These are phyloP conservation scores for Umbilicus rupestris DNA, from an alignment of 164 flowering plant genomes.

Conservation along the genomic window DNA sequence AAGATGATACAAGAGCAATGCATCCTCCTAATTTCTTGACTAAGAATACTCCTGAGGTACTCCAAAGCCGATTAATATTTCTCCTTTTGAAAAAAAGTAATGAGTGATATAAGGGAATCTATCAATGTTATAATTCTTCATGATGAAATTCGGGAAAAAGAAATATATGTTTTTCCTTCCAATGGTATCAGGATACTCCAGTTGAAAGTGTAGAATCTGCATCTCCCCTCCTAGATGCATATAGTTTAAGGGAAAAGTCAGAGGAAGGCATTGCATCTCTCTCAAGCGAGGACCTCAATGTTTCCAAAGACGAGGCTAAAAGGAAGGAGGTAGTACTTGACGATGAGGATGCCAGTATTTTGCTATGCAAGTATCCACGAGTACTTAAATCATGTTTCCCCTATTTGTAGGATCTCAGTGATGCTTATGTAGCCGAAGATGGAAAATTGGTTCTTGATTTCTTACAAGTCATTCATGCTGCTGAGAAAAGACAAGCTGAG, in stretches of 20 bases:
- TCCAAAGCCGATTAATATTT: neutral
- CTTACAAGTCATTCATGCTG: constrained; percentile 85
- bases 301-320: constrained; percentile 11
- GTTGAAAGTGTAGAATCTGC: constrained; percentile 23
- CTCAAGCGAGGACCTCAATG: constrained; percentile 14
- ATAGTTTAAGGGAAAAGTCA: constrained; percentile 34
- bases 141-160: neutral
- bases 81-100: neutral
- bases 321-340: constrained; percentile 36
- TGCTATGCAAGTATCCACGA: neutral
- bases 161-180: neutral
- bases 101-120: neutral
- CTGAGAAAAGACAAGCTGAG: constrained; percentile 82
- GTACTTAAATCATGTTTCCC: neutral
- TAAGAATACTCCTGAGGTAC: constrained; percentile 31
- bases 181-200: constrained; percentile 29
- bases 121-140: neutral
- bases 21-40: constrained; percentile 15
- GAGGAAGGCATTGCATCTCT: constrained; percentile 20
- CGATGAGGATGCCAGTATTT: neutral
- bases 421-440: constrained; percentile 46
- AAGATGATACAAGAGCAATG: constrained; percentile 14
- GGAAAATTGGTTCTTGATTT: constrained; percentile 78
- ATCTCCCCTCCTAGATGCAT: constrained; percentile 48
- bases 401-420: constrained; percentile 27